A percentile compares a stretch with the other conserved stretches of the same genome.
These are phyloP conservation scores for Porogramme epimiltina DNA, from an alignment of 1,284 basidiomycete genomes.

Conservation along the genomic window DNA sequence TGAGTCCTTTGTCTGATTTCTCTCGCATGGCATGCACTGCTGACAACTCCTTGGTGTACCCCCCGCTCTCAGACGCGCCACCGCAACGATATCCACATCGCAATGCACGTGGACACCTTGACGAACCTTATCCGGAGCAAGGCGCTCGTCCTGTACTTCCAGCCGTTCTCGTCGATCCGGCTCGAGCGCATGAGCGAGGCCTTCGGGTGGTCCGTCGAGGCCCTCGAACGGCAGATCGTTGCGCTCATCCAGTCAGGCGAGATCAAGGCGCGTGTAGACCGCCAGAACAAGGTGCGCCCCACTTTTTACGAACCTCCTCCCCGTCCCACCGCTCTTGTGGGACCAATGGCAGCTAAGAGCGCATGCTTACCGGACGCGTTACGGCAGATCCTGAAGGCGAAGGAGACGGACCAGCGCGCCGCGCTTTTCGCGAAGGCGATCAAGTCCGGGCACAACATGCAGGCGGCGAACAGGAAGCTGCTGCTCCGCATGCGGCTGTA, in stretches of 20 bases:
- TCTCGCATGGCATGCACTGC: not conserved
- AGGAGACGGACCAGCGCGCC: conserved; percentile 71
- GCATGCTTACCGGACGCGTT: too few relatives aligned
- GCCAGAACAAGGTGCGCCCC: conserved; percentile 67
- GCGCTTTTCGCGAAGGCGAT: conserved; percentile 76
- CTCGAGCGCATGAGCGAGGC: conserved; percentile 79
- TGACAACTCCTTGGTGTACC: too few relatives aligned
- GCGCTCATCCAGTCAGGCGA: conserved; percentile 72
- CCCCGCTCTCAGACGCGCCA: conserved; percentile 62
- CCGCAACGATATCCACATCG: conserved; percentile 74
- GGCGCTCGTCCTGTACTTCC: conserved; percentile 82
- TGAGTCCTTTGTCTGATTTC: conserved; percentile 36
- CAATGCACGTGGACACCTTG: conserved; percentile 60
- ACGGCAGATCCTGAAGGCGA: conserved; percentile 70
- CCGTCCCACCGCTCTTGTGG: not conserved
- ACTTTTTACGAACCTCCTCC: not conserved
- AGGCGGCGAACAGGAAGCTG: conserved; percentile 72
- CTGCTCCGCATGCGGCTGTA: conserved; percentile 77
- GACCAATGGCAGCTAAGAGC: too few relatives aligned
- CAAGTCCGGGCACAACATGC: conserved; percentile 69
- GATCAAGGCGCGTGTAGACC: conserved; percentile 80
- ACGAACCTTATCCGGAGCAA: conserved; percentile 68
- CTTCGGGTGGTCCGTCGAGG: conserved; percentile 78
- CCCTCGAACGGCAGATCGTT: conserved; percentile 72
- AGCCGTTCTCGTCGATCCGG: conserved; percentile 80